Evolutionary conservation across 192 early-diverging fungal species (phyloP), one percentile per base, ranked within the genome.

Genomic region (Coemansia aciculifera): DNA sequence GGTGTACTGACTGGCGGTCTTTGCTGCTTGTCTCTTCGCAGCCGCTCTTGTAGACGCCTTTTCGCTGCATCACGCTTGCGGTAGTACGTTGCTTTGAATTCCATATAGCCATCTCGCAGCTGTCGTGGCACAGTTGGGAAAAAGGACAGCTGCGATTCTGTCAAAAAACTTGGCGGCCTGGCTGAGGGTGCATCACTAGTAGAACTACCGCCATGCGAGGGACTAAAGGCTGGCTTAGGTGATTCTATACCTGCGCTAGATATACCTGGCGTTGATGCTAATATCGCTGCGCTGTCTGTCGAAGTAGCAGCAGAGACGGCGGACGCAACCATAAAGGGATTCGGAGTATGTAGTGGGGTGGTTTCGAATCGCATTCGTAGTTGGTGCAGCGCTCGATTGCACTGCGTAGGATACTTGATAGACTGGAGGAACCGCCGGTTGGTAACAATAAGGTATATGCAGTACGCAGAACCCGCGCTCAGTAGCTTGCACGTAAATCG

Each of bases 381-480:
- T 60, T 84, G 82, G 42, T 84, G 82, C 66, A 84, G 67, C 13
- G 77, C 74, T n/a, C 82, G 67, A 66, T 84, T 84, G 71, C 82
- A 84, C 56, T 84, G 82, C 19, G 74, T 51, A 19, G 78, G 74
- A 57, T 83, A 83, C 42, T 78, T 78, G 42, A 83, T 66, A 7
- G 81, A 78, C 39, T 83, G 81, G 63, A 83, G 66, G 39, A 83
- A 83, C 37, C 75, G 71, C 7, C 67, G 66, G 70, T 83, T 83
- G 5, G 69, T 83, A 21, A 73, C 68, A 46, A 83, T 83, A 29
- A 78, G 81, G 34, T 83, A 83, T 24, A 77, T 83, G 70, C 81
- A 83, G 70, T 83, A 83, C 7, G 73, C 81, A 11, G 81, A 83
- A 34, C 81, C 81, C 4, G 70, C 76, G 49, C 81, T 83, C 27